phyloP scores from a whole-genome alignment of 2,329 filamentous ascomycete genomes.

The Fusarium pseudocircinatum region DNA sequence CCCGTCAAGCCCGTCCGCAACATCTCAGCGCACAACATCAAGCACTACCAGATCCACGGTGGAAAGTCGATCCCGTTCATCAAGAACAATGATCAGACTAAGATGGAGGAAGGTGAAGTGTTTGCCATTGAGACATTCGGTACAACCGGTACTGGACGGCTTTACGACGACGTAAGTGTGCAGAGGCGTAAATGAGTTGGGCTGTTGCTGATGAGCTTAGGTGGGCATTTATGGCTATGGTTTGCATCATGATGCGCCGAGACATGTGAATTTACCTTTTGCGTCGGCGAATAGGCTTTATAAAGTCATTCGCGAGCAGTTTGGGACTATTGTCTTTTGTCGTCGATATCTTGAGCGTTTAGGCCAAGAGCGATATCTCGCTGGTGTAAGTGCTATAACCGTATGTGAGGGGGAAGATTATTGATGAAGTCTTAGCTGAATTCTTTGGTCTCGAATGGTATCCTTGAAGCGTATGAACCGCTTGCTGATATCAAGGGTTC shows the following conservation, averaged over 20 bases:
- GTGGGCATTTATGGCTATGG: slow-evolving; percentile 63
- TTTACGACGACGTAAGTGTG: slow-evolving; percentile 75
- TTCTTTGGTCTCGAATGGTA: slow-evolving; percentile 63
- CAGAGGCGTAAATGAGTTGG: rapidly evolving
- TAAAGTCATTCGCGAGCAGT: slow-evolving; percentile 69
- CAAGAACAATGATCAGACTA: slow-evolving; percentile 82
- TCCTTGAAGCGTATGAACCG: slow-evolving; percentile 66
- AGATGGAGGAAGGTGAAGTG: slow-evolving; percentile 94
- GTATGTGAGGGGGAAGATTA: neutral
- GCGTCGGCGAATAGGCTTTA: slow-evolving; percentile 65
- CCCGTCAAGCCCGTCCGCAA: slow-evolving; percentile 85
- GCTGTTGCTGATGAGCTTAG: slow-evolving; percentile 39
- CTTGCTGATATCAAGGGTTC: slow-evolving; percentile 67
- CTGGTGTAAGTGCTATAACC: slow-evolving; percentile 55
- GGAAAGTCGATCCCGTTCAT: slow-evolving; percentile 91
- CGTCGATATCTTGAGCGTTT: slow-evolving; percentile 71
- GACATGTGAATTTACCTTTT: slow-evolving; percentile 52
- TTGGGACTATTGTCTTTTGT: slow-evolving; percentile 69
- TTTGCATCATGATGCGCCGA: slow-evolving; percentile 50
- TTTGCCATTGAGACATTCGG: slow-evolving; percentile 96
- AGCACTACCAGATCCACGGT: slow-evolving; percentile 86
- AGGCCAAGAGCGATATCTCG: slow-evolving; percentile 67
- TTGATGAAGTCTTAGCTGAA: slow-evolving; percentile 58
- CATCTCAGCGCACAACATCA: slow-evolving; percentile 86
- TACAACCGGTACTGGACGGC: slow-evolving; percentile 84